Conservation (phyloP, 495 filamentous ascomycete species). For the Articulospora tetracladia region DNA sequence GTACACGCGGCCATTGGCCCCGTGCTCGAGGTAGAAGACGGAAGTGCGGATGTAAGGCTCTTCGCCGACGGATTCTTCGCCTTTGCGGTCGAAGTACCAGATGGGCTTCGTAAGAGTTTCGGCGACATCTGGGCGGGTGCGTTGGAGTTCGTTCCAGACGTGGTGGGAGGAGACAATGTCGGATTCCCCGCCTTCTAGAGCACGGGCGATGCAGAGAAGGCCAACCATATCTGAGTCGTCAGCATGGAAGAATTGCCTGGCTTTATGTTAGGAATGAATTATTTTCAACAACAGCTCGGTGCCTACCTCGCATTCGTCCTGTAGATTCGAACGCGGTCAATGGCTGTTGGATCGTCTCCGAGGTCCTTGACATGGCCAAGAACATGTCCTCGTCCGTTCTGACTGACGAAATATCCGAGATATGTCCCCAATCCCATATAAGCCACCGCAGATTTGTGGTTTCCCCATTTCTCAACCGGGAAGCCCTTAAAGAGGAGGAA, state of each 20-base stretch:
- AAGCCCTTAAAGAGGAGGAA: slow-evolving; percentile 88
- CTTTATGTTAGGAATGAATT: neutral
- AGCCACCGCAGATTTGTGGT: slow-evolving; percentile 74
- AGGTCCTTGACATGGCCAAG: slow-evolving; percentile 90
- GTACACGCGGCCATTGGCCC: slow-evolving; percentile 40
- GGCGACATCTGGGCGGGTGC: slow-evolving; percentile 73
- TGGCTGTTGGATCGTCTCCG: slow-evolving; percentile 75
- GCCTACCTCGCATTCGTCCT: slow-evolving; percentile 76
- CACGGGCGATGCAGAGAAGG: slow-evolving; percentile 75
- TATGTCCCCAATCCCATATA: slow-evolving; percentile 91
- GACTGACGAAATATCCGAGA: slow-evolving; percentile 79
- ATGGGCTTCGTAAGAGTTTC: slow-evolving; percentile 69
- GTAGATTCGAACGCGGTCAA: slow-evolving; percentile 83
- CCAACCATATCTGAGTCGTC: slow-evolving; percentile 84
- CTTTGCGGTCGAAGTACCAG: slow-evolving; percentile 96
- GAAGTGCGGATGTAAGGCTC: slow-evolving; percentile 70
- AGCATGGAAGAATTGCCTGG: slow-evolving; percentile 71
- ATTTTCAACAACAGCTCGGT: neutral
- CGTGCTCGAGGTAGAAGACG: slow-evolving; percentile 68
- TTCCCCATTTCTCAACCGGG: slow-evolving; percentile 72
- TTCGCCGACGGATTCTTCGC: slow-evolving; percentile 70
- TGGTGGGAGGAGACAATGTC: slow-evolving; percentile 77
- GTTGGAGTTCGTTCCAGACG: slow-evolving; percentile 77
- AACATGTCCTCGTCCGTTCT: slow-evolving; percentile 85
- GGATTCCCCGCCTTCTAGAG: slow-evolving; percentile 78